These are phyloP conservation scores for Penicillium sp. DNA, from an alignment of 2,329 filamentous ascomycete species.

Conservation along the genomic window DNA sequence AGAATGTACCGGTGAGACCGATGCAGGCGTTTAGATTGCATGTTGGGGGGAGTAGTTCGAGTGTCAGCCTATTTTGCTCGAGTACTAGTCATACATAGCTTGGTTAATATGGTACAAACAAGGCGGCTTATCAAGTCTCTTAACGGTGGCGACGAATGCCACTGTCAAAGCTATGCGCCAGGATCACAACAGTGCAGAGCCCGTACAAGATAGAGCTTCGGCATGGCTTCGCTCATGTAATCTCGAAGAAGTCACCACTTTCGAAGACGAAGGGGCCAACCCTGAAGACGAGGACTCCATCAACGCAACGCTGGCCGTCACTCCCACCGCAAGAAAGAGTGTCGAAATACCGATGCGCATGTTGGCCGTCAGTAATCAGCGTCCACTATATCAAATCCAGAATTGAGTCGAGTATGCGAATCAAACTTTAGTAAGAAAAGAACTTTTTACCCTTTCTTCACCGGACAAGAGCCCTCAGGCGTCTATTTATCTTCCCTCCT, in stretches of 20 bases:
- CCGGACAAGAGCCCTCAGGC: too few relatives aligned
- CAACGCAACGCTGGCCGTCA: conserved; percentile 1
- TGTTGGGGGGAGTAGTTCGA: conserved; percentile 22
- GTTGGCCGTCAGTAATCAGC: neutral
- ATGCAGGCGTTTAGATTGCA: conserved; percentile 27
- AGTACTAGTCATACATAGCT: conserved; percentile 11
- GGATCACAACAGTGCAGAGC: neutral
- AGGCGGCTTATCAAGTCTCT: neutral
- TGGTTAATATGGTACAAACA: neutral
- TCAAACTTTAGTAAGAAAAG: too few relatives aligned
- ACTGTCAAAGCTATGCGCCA: neutral
- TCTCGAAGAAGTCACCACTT: too few relatives aligned
- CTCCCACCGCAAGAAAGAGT: conserved; percentile 12
- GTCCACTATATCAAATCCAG: too few relatives aligned
- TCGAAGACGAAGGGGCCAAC: neutral
- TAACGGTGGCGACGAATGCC: neutral
- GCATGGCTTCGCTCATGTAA: neutral
- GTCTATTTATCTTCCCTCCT: neutral
- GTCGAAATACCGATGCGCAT: conserved; percentile 21
- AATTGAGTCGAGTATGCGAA: too few relatives aligned
- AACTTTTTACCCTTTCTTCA: neutral
- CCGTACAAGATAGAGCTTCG: conserved; percentile 6
- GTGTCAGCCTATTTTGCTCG: conserved; percentile 18
- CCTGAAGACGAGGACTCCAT: neutral
- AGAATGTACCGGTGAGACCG: conserved; percentile 21